Base-by-base conservation (phyloP, 371 early-diverging fungal genomes). In the Actinomucor elegans region DNA sequence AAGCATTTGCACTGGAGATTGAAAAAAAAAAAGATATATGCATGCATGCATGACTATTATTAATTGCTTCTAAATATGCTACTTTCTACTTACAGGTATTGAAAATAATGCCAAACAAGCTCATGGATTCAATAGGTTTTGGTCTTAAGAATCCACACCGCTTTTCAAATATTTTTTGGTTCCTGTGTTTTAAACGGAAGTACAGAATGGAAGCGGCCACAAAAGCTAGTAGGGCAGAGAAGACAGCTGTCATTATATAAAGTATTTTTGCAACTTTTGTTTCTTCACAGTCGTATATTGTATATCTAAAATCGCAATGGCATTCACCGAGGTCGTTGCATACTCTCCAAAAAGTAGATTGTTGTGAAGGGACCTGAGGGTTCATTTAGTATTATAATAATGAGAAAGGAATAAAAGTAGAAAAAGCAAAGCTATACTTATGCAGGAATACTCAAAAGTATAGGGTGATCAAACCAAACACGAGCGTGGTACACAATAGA, bases 301-400 rank as follows among this genome's bases (percentile, higher is more conserved):
- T 36, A 23, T 44, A 50, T 35, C 57, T 35, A 18, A 28, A 57
- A 37, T 57, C 57, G 20, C 57, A 57, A 17, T 57, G 57, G 35
- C 57, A 56, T 17, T 26, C 31, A 12, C 49, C 49, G 5, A 29
- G 4, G 20, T 43, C 18, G 21, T 54, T 42, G 9, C 57, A 56
- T 11, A 49, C 29, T 56, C 49, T 48, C 57, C 57, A 56, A 43
- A 49, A 56, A 15, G 51, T 51, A 20, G 51, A 41, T 18, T 48
- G n/a, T 10, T 23, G 41, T 5, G 24, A n/a, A 23, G 11, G 17
- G 14, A 21, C 17, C 28, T 27, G 44, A 28, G 18, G 10, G n/a
- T 14, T 44, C 44, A 44, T 44, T 4, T 44, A 44, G 20, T 21
- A 14, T 40, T 20, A 40, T 20, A 9, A 23, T 11, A 12, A 40